Percentiles rank a stretch among this genome's conserved stretches.
These are phyloP conservation scores for Penicillium antarcticum DNA, from an alignment of 495 filamentous ascomycete species.

Conservation along the genomic window DNA sequence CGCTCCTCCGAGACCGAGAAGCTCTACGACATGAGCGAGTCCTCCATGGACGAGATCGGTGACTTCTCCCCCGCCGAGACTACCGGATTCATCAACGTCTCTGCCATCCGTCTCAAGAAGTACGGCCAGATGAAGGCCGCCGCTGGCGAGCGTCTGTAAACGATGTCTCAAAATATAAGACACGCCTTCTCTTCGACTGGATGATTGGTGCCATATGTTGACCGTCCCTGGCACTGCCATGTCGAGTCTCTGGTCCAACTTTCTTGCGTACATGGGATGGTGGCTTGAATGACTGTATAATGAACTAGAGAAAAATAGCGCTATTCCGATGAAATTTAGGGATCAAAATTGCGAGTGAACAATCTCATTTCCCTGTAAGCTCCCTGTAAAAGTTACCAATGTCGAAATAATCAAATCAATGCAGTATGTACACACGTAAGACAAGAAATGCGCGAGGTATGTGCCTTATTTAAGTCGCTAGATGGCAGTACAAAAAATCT, in stretches of 20 bases:
- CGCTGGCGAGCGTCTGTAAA: constrained; percentile 48
- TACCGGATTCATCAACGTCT: constrained; percentile 75
- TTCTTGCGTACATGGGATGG: constrained; percentile 9
- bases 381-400: not conserved
- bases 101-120: constrained; percentile 88
- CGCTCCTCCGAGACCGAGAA: constrained; percentile 75
- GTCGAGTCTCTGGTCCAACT: constrained; percentile 2
- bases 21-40: constrained; percentile 78
- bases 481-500: constrained; percentile 4
- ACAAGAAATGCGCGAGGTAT: not conserved
- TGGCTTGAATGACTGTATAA: constrained; percentile 29
- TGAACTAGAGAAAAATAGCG: constrained; percentile 16
- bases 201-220: constrained; percentile 20
- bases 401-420: not conserved
- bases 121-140: constrained; percentile 69
- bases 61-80: constrained; percentile 74
- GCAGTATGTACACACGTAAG: not conserved
- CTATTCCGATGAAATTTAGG: not conserved
- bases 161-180: not conserved
- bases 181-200: constrained; percentile 1
- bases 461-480: not conserved
- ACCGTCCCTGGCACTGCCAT: constrained; percentile 20
- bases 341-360: not conserved
- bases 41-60: constrained; percentile 83
- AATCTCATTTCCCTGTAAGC: not conserved